A percentile compares a stretch with the other conserved stretches of the same genome.
These are phyloP conservation scores for Colletotrichum tropicale DNA, from an alignment of 2,329 filamentous ascomycete genomes.

Conservation along the genomic window DNA sequence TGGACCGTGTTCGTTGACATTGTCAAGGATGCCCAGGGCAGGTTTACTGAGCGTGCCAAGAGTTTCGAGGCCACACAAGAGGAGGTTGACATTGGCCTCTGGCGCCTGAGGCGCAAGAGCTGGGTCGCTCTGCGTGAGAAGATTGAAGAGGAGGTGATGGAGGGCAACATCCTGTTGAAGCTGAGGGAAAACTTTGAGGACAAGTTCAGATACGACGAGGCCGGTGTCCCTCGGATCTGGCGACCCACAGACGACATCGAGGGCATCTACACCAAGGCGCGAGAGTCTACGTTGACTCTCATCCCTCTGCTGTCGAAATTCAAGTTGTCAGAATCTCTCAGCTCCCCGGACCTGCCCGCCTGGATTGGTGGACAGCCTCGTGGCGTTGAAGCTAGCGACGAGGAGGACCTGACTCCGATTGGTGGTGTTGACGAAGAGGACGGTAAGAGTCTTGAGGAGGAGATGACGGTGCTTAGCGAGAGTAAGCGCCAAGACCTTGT, in stretches of 20 bases:
- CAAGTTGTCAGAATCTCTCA: slow-evolving; percentile 74
- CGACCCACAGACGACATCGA: slow-evolving; percentile 96
- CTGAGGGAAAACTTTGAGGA: slow-evolving; percentile 98
- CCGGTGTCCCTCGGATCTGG: slow-evolving; percentile 95
- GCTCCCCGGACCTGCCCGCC: slow-evolving; percentile 78
- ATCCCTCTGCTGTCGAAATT: slow-evolving; percentile 91
- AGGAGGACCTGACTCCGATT: slow-evolving; percentile 87
- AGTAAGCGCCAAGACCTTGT: slow-evolving; percentile 89
- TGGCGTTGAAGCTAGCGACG: slow-evolving; percentile 79
- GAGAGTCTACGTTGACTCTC: slow-evolving; percentile 88
- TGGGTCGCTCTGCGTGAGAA: slow-evolving; percentile 90
- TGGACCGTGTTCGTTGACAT: slow-evolving; percentile 86
- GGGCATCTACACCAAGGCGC: slow-evolving; percentile 88
- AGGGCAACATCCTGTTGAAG: slow-evolving; percentile 94
- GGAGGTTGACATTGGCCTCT: slow-evolving; percentile 90
- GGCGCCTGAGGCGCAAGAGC: slow-evolving; percentile 90
- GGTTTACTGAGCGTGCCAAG: slow-evolving; percentile 86
- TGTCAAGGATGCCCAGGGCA: slow-evolving; percentile 81
- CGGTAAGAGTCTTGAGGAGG: slow-evolving; percentile 92
- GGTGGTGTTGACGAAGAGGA: slow-evolving; percentile 95
- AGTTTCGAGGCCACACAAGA: slow-evolving; percentile 92
- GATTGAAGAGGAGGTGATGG: slow-evolving; percentile 97
- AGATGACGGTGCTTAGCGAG: slow-evolving; percentile 94
- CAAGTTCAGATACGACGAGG: slow-evolving; percentile 97
- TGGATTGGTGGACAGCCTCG: slow-evolving; percentile 83